A percentile compares a stretch with the other conserved stretches of the same genome.
Conservation (phyloP, 2,329 filamentous ascomycete genomes). For the Pseudogymnoascus sp. region DNA sequence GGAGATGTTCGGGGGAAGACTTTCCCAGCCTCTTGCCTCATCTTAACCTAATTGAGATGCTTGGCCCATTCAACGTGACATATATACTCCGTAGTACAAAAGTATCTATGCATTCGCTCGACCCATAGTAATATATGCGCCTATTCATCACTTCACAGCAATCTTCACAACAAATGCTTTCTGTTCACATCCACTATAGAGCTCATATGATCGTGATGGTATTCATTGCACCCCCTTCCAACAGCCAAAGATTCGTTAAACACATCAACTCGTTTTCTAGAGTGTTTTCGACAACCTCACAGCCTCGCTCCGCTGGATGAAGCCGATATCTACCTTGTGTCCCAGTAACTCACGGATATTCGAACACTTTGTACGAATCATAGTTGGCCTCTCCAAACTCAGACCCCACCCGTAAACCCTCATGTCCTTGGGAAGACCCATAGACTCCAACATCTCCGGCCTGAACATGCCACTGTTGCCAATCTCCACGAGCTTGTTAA, state of each 20-base stretch:
- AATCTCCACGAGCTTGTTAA: conserved; percentile 91
- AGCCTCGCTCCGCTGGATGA: conserved; percentile 86
- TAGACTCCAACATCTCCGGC: conserved; percentile 91
- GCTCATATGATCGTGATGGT: conserved; percentile 7
- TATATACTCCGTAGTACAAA: neutral
- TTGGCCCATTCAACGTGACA: neutral
- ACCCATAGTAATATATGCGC: neutral
- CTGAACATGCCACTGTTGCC: conserved; percentile 99
- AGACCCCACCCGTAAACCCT: conserved; percentile 91
- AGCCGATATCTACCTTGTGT: conserved; percentile 90
- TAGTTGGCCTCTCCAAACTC: conserved; percentile 86
- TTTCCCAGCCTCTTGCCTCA: neutral
- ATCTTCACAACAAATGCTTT: too few species aligned
- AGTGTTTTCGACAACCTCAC: conserved; percentile 53
- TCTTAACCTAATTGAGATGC: conserved; percentile 3
- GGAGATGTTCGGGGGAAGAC: neutral
- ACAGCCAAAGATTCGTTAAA: conserved; percentile 9
- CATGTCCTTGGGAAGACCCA: conserved; percentile 89
- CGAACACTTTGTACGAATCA: conserved; percentile 68
- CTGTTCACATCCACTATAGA: neutral
- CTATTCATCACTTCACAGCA: neutral
- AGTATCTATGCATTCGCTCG: neutral
- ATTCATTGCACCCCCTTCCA: conserved; percentile 1
- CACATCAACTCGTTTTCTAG: conserved; percentile 49
- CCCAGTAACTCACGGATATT: conserved; percentile 91